phyloP scores from a whole-genome alignment of 176 grass and related monocot genomes.

The Thalia dealbata region DNA sequence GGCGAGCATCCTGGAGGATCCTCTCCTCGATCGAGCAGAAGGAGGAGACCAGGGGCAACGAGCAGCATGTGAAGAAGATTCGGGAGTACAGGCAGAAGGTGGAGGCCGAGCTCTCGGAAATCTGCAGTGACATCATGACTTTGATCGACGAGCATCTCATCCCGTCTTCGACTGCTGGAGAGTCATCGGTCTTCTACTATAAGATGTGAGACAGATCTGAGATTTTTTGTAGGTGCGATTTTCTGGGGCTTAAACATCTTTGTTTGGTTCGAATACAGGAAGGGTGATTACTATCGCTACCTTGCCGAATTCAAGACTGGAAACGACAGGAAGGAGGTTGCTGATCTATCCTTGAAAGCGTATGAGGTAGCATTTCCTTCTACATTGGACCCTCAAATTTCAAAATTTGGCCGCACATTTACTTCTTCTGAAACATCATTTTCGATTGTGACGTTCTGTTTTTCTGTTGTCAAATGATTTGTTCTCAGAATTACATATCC shows the following conservation, averaged over 20 bases:
- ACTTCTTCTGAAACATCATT: background rate
- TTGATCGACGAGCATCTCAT: constrained; percentile 20
- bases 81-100: constrained; percentile 16
- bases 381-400: background rate
- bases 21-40: constrained; percentile 24
- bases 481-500: no score
- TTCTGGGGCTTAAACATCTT: background rate
- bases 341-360: background rate
- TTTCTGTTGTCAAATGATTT: background rate
- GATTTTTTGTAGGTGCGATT: background rate
- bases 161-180: constrained; percentile 6
- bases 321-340: constrained; percentile 5
- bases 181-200: constrained; percentile 21
- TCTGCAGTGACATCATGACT: constrained; percentile 16
- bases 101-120: constrained; percentile 10
- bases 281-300: constrained; percentile 16
- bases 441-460: background rate
- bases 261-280: background rate
- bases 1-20: constrained; percentile 19
- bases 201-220: constrained; percentile 18
- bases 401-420: background rate
- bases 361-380: background rate
- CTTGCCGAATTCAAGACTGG: constrained; percentile 6
- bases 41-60: constrained; percentile 17
- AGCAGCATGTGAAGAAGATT: constrained; percentile 12